A percentile compares a stretch with the other conserved stretches of the same genome.
Conservation (phyloP, 768 basidiomycete species). For the Mycena albidolilacea region DNA sequence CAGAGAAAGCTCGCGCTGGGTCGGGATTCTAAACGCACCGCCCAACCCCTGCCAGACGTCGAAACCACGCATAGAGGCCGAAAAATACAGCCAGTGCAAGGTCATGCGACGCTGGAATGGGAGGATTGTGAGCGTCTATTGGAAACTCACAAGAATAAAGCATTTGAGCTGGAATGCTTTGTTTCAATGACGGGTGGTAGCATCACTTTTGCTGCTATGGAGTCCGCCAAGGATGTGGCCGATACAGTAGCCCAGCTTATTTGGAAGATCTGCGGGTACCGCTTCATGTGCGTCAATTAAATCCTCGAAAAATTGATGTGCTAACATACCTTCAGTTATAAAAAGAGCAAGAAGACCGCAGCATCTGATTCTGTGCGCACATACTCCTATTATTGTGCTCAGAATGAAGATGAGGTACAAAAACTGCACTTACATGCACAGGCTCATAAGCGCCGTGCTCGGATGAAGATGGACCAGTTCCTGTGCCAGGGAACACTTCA, state of each 20-base stretch:
- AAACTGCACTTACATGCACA: neutral
- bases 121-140: constrained; percentile 2
- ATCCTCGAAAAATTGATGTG: too few relatives aligned
- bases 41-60: neutral
- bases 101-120: constrained; percentile 13
- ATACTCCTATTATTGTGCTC: constrained; percentile 12
- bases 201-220: neutral
- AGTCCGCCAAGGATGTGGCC: constrained; percentile 5
- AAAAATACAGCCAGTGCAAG: neutral
- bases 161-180: constrained; percentile 6
- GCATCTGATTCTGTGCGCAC: neutral
- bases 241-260: neutral
- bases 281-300: too few relatives aligned
- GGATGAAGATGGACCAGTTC: neutral
- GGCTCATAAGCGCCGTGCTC: neutral
- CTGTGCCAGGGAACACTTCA: too few relatives aligned
- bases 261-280: neutral
- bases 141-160: constrained; percentile 11
- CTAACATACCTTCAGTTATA: constrained; percentile 11
- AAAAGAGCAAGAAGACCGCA: neutral
- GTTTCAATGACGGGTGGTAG: constrained; percentile 2
- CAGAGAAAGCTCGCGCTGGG: neutral
- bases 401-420: constrained; percentile 3
- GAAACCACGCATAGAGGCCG: neutral
- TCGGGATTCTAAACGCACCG: neutral